Evolutionary conservation across 345 rosid species (phyloP), one percentile per base, ranked within the genome.

Genomic region (Camelina hispida): DNA sequence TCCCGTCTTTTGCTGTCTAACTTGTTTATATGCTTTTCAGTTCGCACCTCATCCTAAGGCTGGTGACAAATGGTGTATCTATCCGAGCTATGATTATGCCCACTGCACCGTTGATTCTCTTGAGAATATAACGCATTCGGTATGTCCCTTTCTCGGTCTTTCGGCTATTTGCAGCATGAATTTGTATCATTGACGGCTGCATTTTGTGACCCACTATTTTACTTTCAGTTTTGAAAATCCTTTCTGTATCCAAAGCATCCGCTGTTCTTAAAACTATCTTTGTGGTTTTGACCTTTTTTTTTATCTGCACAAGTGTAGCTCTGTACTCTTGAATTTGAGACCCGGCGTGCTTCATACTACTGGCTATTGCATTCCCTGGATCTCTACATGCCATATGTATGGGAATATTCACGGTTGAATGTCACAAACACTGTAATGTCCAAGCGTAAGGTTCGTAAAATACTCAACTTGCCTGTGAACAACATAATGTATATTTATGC

Each of bases 31-130:
- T 66, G 30, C 78, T 73, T 38, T 77, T 50, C 82, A 96, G 98
- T 89, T 89, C 69, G 80, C 98, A 48, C 96, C 93, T 48, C 99
- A 91, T 81, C 98, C 99, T 66, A 97, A 88, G 87, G 81, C 99
- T 66, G 98, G 99, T 71, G 98, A 96, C 78, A 88, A 89, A 82
- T 96, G 99, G 99, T 89, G 99, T 65, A 85, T 96, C 86, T 77
- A 77, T 64, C 80, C 80, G 7, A 77, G 71, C 50, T 77, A 77
- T 67, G 80, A 77, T 63, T 77, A 86, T 83, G 89, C 98, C 59
- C 98, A 96, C 83, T 96, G 99, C 86, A 88, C 82, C 11, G 98
- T 96, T 70, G 99, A 96, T 81, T 89, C 98, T 78, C 92, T 96
- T 23, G 99, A 96, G 83, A 89, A 93, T 79, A 87, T 96, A 75